Conservation (phyloP, 768 basidiomycete species). For the Rossbeevera mucosa region DNA sequence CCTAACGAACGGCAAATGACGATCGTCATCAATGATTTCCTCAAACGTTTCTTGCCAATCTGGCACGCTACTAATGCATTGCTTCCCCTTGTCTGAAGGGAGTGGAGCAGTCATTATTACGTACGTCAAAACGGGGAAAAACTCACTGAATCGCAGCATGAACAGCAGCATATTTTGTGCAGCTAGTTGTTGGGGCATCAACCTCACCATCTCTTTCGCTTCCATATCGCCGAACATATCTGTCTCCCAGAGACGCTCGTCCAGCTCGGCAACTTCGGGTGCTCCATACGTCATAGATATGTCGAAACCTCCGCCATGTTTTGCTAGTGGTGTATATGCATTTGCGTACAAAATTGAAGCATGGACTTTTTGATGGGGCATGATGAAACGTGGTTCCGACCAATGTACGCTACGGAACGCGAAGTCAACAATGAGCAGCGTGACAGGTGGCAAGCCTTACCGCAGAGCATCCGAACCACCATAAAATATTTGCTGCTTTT, state of each 20-base stretch:
- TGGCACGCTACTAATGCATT: constrained; percentile 13
- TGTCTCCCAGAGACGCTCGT: constrained; percentile 8
- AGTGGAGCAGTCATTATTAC: neutral
- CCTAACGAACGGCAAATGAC: constrained; percentile 13
- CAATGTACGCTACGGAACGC: constrained; percentile 1
- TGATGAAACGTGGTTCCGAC: constrained; percentile 9
- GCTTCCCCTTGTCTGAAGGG: constrained; percentile 15
- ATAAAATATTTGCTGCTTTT: constrained; percentile 8
- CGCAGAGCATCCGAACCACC: neutral
- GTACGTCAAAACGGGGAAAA: neutral
- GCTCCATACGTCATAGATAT: neutral
- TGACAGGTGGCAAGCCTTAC: neutral
- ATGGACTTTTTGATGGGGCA: neutral
- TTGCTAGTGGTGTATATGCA: neutral
- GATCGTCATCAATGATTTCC: constrained; percentile 2
- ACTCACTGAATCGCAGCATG: neutral
- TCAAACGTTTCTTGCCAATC: constrained; percentile 10
- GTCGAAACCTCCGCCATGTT: neutral
- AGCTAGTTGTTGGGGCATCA: neutral
- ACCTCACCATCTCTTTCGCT: neutral
- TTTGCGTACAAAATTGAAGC: neutral
- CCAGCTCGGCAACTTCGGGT: neutral
- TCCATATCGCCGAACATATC: neutral
- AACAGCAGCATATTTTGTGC: neutral
- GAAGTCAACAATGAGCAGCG: neutral